Conservation (phyloP, 73 alveolate genomes). For the Tetrahymena borealis region DNA sequence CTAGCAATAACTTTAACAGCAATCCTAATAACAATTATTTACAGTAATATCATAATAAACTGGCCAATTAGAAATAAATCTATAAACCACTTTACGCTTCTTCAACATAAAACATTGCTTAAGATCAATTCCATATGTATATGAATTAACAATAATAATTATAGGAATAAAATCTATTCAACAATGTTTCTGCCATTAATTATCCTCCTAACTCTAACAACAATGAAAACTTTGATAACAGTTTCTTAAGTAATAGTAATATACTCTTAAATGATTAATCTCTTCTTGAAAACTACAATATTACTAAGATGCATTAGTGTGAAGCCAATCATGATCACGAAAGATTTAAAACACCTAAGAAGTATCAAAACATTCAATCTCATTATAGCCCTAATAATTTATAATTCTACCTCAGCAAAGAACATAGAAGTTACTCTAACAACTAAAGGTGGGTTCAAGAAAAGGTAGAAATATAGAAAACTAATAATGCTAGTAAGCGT, state of each 20-base stretch:
- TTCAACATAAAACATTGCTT: not conserved
- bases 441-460: not conserved
- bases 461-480: not conserved
- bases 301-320: not conserved
- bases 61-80: not conserved
- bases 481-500: not conserved
- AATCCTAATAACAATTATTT: not conserved
- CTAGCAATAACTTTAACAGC: not conserved
- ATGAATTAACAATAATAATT: not conserved
- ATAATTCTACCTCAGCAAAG: not conserved
- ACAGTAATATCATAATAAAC: not conserved
- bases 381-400: not conserved
- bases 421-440: not conserved
- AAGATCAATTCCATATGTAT: not conserved
- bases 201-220: not conserved
- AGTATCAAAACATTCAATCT: not conserved
- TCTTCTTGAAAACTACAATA: not conserved
- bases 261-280: not conserved
- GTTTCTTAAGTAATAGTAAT: not conserved
- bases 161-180: not conserved
- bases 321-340: not conserved
- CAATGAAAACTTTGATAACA: not conserved
- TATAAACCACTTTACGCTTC: not conserved
- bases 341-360: not conserved
- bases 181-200: not conserved